Base-by-base conservation (phyloP, 352 stramenopile genomes). In the Elongisporangium undulatum region DNA sequence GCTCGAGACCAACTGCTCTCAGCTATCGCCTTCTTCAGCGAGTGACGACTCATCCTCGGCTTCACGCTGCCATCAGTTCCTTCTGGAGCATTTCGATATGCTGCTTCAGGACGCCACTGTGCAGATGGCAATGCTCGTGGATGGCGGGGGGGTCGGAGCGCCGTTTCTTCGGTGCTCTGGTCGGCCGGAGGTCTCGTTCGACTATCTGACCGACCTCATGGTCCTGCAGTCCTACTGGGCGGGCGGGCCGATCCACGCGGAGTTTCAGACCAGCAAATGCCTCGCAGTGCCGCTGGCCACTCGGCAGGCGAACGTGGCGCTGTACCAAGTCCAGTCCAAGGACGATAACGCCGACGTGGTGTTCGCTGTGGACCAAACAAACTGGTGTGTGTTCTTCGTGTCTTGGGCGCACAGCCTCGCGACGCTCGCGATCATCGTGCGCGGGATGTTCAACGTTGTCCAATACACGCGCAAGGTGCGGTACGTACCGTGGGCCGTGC, bases 201-300 rank as follows among this genome's bases (percentile, higher is more conserved):
- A 67, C 23, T 89, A 77, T 56, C 77, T 85, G 12, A 85, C 79
- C 8, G 79, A 89, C 58, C 59, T 87, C 49, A 73, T 89, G 75
- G 71, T 81, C 13, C 67, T 79, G 7, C 72, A 85, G 59, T 74
- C 68, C 1, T 87, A 73, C 55, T 89, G 77, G 79, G 67, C 79
- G 0, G 79, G 79, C 3, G 77, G 72, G 0, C 72, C 67, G 23
- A 80, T 77, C 54, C 68, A 80, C 53, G 58, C 86, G 6, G 66
- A 85, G 57, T 68, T 89, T n/a, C 73, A 86, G 21, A 81, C 63
- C 10, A 89, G 79, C 49, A 70, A 79, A 17, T 87, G 79, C 41
- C 50, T 71, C 7, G 77, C 75, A 2, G 55, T 77, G 3, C 77
- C 77, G 13, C 55, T 88, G 20, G 29, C 76, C 21, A 77, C 75